phyloP scores from a whole-genome alignment of 129 eudicot species.

The Mikania micrantha region DNA sequence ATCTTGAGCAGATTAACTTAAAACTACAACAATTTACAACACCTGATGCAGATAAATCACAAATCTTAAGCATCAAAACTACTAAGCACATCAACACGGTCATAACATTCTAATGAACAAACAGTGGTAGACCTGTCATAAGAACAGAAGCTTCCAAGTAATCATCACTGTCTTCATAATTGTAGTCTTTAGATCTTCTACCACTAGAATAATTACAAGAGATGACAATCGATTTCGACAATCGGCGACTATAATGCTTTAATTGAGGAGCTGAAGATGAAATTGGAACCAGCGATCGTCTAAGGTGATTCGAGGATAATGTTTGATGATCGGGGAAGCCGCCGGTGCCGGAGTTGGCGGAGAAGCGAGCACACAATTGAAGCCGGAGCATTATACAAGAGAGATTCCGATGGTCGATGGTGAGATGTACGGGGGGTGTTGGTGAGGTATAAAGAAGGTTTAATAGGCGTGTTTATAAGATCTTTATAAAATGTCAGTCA shows the following conservation, averaged over 20 bases:
- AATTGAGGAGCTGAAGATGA: conserved; percentile 13
- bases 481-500: neutral
- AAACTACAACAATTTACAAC: neutral
- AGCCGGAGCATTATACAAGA: conserved; percentile 31
- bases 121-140: conserved; percentile 40
- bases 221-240: conserved; percentile 19
- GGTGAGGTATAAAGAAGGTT: conserved; percentile 21
- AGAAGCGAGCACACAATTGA: conserved; percentile 15
- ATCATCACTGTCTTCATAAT: conserved; percentile 30
- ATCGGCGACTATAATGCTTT: neutral
- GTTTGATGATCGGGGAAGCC: conserved; percentile 29
- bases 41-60: neutral
- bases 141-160: conserved; percentile 57
- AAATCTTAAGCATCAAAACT: conserved; percentile 1
- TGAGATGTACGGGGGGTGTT: conserved; percentile 8
- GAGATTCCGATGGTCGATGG: neutral
- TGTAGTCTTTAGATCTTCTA: conserved; percentile 24
- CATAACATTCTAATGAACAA: neutral
- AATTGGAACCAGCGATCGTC: conserved; percentile 8
- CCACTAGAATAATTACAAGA: conserved; percentile 30
- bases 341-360: conserved; percentile 24
- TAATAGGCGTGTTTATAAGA: neutral
- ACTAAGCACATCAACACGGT: neutral
- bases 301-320: neutral
- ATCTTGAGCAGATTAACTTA: neutral